Evolutionary conservation across 1,139 yeast genomes (phyloP).

Genomic region (Pichia sp.): DNA sequence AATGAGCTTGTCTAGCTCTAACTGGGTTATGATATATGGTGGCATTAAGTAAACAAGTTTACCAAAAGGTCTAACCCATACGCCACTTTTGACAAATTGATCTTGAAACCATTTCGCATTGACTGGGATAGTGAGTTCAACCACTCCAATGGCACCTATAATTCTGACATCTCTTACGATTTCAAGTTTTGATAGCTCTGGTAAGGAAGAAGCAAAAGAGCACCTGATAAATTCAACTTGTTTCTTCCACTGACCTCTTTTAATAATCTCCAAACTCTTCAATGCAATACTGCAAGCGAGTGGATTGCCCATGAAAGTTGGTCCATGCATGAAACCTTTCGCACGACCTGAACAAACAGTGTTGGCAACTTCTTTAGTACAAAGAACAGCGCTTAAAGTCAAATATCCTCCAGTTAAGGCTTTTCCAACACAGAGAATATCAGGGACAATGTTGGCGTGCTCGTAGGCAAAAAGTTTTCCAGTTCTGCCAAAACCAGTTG

Average conservation of each 20-base stretch:
- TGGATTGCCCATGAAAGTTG: constrained; percentile 22
- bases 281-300: constrained; percentile 18
- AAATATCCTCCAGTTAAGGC: constrained; percentile 39
- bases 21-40: constrained; percentile 9
- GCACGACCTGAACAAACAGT: constrained; percentile 17
- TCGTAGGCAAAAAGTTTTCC: constrained; percentile 52
- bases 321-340: constrained; percentile 21
- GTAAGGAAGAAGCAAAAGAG: constrained; percentile 2
- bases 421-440: constrained; percentile 40
- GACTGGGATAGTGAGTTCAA: constrained; percentile 27
- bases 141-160: constrained; percentile 33
- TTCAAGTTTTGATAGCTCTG: neutral
- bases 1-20: constrained; percentile 6
- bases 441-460: constrained; percentile 36
- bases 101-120: constrained; percentile 22
- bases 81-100: constrained; percentile 17
- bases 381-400: constrained; percentile 18
- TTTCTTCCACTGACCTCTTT: constrained; percentile 14
- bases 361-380: constrained; percentile 15
- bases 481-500: constrained; percentile 58
- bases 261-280: constrained; percentile 18
- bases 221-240: constrained; percentile 16
- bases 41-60: constrained; percentile 19
- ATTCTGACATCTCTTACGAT: constrained; percentile 26
- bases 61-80: constrained; percentile 20